Base-by-base conservation (phyloP, 2,329 filamentous ascomycete genomes). In the Emmonsiellopsis sp. region DNA sequence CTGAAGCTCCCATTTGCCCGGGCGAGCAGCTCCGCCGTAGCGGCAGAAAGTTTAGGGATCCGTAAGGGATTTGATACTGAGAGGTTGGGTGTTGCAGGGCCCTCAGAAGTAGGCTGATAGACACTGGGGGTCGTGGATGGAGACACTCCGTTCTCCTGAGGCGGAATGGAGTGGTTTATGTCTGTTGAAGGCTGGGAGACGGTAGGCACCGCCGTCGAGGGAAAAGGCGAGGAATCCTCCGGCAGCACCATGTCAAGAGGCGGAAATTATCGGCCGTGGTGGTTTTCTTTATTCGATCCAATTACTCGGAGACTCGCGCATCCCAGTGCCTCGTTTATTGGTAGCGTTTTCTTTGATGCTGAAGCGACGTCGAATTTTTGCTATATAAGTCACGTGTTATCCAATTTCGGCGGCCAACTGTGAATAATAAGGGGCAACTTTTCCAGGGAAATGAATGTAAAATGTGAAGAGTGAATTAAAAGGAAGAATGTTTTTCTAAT, bases 11-110 rank as follows among this genome's bases (percentile, higher is more conserved):
- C 46, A 38, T 45, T 54, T 15, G 40, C 45, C 10, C 52, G 44
- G 20, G 45, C 45, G 13, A 50, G 20, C 26, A 54, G 45, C 31
- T 54, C 52, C 16, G 46, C 26, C 26, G 46, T 54, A 11, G 52
- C 45, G 20, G 52, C 31, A 8, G 52, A 54, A 50, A 54, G 45
- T 44, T 50, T 54, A 7, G 52, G 46, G 7, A 54, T 54, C 26
- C 16, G 30, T 30, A 35, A 10, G 15, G 44, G 15, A 42, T 48
- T 16, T 35, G 35, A 16, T 8, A 15, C 34, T 41, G 34, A 20
- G 13, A 34, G 32, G 41, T 41, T 20, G 31, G 44, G 5, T 8
- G 51, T 41, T 5, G 13, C 11, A 8, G 37, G 10, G 7, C 7
- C 15, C 5, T 31, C 34, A 26, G 35, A 47, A 15, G 51, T 16